Evolutionary conservation across 176 grass and related monocot species (phyloP), one percentile per base, ranked within the genome.

Genomic region (Bromus sterilis): DNA sequence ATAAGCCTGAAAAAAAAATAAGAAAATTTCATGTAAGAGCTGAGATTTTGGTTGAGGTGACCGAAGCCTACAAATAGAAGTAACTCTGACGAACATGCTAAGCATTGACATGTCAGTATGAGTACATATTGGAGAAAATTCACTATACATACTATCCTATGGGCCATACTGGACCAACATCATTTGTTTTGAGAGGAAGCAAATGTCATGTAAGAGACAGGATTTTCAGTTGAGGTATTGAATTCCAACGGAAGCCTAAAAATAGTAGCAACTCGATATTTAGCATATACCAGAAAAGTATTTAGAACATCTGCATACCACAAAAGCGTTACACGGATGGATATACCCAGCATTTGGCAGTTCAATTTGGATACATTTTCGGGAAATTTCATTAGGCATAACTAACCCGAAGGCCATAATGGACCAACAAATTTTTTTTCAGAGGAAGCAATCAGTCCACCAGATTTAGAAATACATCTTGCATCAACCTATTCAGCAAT

Each of bases 1-100:
- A 42, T 95, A 95, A 43, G 95, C 92, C 95, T 98, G 79, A 20
- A 53, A 53, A 53, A 84, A 74, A 89, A 14, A 86, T 30, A 82
- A 84, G 8, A 83, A 30, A 0, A 31, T 26, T 21, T 53, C 42
- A 58, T 78, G 33, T 78, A 56, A 87, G 44, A 74, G 33, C 74
- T 78, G n/a, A 39, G 56, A 10, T 11, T 62, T 40, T 26, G n/a
- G 53, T 40, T 58, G 20, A 70, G 32, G 33, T 41, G 70, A 78
- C 49, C 35, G 26, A 77, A 70, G 53, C 55, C 49, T 25, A 6
- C 32, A 69, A 60, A 53, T n/a, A 21, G 29, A 35, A 62, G 15
- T 42, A 30, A 60, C 79, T 66, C 21, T 23, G 32, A 51, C 10
- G 11, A 6, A 1, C 13, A 79, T 20, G 16, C 25, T 43, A 28